Base-by-base conservation (phyloP, 208 protist genomes). In the Leishmania arabica region DNA sequence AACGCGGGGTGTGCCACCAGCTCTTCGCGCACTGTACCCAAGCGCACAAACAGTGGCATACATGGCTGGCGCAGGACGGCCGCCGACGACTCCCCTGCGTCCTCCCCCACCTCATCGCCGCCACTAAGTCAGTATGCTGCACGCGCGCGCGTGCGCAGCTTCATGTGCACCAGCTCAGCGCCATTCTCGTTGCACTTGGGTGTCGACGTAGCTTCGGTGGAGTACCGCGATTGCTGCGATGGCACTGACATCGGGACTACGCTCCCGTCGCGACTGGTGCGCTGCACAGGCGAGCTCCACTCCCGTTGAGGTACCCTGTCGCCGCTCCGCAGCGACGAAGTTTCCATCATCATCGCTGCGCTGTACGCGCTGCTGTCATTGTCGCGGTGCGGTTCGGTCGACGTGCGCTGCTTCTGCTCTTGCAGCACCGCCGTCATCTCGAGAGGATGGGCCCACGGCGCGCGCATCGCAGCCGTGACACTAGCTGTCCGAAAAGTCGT, bases 131-230 rank as follows among this genome's bases (percentile, higher is more conserved):
- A 73, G 24, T 3, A n/a, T 45, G 11, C 68, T 21, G 37, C 13
- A 60, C n/a, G 53, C 27, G n/a, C 11, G 47, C 62, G 74, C 5
- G 81, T 84, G 74, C 81, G 75, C 60, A 84, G 65, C 8, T 70
- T 72, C n/a, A 24, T 6, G 69, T 84, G 64, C 42, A 84, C 81
- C 54, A 80, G 66, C 81, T 84, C 68, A 47, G 77, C 70, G 2
- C 75, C 81, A 21, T 84, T 60, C 24, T 66, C 68, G 53, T 70
- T 84, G 34, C 66, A 68, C 58, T 76, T 75, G 17, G 27, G 24
- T n/a, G 47, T 42, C 51, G 51, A 45, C 40, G 31, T 19, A 24
- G 31, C 71, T 40, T 2, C 34, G 71, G 47, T 5, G 51, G 51
- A 7, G 31, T 31, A 24, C 72, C 51, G 9, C 31, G 19, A 27